Conservation (phyloP, 495 filamentous ascomycete genomes). For the Penicillium soppii region DNA sequence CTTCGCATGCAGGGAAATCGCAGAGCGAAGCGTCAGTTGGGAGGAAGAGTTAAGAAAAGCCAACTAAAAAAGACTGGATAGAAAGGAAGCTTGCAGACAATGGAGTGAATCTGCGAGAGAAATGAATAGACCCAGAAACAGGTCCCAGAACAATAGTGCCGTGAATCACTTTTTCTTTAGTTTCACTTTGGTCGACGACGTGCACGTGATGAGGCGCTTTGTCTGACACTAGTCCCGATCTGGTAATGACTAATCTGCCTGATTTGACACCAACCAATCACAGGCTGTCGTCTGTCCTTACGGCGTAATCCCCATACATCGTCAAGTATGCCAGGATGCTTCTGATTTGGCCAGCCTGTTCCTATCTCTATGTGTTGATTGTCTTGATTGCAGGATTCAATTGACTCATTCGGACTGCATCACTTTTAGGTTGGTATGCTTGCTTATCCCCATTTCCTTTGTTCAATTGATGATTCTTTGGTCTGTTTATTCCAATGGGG, state of each 20-base stretch:
- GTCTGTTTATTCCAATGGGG: background rate
- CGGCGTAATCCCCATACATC: slow-evolving; percentile 27
- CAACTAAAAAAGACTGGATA: background rate
- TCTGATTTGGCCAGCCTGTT: slow-evolving; percentile 28
- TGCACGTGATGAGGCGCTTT: slow-evolving; percentile 22
- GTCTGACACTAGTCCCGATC: background rate
- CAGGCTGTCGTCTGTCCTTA: slow-evolving; percentile 38
- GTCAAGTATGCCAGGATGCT: slow-evolving; percentile 12
- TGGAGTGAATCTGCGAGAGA: background rate
- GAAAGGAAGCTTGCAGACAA: background rate
- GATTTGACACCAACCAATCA: slow-evolving; percentile 28
- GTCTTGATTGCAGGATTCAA: slow-evolving; percentile 10
- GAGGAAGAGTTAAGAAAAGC: background rate
- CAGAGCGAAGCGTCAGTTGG: background rate
- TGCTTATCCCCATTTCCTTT: background rate
- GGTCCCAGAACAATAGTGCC: slow-evolving; percentile 10
- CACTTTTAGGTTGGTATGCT: slow-evolving; percentile 1
- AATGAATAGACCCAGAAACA: slow-evolving; percentile 1
- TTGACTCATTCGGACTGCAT: slow-evolving; percentile 5
- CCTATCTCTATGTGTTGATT: slow-evolving; percentile 11
- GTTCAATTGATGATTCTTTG: background rate
- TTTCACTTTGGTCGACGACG: too few species aligned
- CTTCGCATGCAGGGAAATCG: slow-evolving; percentile 23
- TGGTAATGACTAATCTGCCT: slow-evolving; percentile 13
- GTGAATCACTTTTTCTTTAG: too few species aligned